Percentiles rank a stretch among this genome's conserved stretches.
These are phyloP conservation scores for Leptoxyphium fumago DNA, from an alignment of 2,329 filamentous ascomycete genomes.

Conservation along the genomic window DNA sequence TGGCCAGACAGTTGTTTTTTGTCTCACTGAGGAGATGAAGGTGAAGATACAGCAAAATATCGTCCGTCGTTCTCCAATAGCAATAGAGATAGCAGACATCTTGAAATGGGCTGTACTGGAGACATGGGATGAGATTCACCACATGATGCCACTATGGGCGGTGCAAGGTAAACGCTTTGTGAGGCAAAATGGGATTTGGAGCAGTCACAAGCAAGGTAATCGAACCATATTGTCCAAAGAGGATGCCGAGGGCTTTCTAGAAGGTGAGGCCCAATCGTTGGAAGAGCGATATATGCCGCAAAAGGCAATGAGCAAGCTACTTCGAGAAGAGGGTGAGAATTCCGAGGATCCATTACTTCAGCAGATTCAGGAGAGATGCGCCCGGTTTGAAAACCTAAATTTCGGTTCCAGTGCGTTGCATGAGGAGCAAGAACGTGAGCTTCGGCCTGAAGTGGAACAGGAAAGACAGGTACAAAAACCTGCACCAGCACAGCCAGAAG, in stretches of 20 bases:
- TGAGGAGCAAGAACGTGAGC: constrained; percentile 56
- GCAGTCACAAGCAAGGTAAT: constrained; percentile 2
- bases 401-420: constrained; percentile 26
- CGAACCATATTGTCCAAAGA: constrained; percentile 6
- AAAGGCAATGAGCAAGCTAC: neutral
- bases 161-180: constrained; percentile 41
- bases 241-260: constrained; percentile 34
- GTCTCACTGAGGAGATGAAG: constrained; percentile 43
- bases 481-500: constrained; percentile 20
- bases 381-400: constrained; percentile 7
- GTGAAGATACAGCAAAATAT: constrained; percentile 30
- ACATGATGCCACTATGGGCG: constrained; percentile 44
- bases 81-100: constrained; percentile 39
- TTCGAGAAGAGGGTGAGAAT: constrained; percentile 6
- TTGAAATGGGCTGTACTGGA: constrained; percentile 45
- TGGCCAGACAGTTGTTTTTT: constrained; percentile 51
- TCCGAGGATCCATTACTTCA: constrained; percentile 18
- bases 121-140: constrained; percentile 36
- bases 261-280: constrained; percentile 40
- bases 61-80: constrained; percentile 1
- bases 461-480: constrained; percentile 43
- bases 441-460: constrained; percentile 48
- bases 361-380: constrained; percentile 11
- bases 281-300: constrained; percentile 33
- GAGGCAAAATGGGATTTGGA: constrained; percentile 26